Evolutionary conservation across 2,329 filamentous ascomycete species (phyloP).

Genomic region (Chaetomiaceae sp.): DNA sequence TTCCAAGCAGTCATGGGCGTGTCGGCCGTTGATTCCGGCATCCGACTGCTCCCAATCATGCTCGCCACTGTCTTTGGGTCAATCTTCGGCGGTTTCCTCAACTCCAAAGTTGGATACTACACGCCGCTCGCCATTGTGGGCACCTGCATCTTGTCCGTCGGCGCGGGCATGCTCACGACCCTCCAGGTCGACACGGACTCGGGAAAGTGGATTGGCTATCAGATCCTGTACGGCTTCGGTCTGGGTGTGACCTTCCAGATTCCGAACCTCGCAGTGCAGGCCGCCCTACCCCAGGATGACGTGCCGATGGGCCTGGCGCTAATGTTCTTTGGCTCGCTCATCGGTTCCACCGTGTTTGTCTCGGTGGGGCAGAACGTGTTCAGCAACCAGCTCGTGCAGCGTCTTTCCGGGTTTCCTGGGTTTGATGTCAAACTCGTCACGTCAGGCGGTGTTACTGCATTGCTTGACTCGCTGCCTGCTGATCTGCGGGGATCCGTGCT

Average conservation of each 20-base stretch:
- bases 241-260: constrained; percentile 37
- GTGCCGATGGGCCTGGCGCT: constrained; percentile 39
- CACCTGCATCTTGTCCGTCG: constrained; percentile 31
- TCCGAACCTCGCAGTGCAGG: constrained; percentile 36
- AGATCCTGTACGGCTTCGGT: constrained; percentile 36
- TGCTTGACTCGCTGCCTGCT: constrained; percentile 10
- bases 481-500: not conserved
- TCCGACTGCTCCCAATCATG: constrained; percentile 21
- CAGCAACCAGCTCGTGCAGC: constrained; percentile 30
- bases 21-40: constrained; percentile 19
- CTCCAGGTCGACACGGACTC: constrained; percentile 30
- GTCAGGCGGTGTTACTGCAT: constrained; percentile 7
- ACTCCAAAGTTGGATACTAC: constrained; percentile 20
- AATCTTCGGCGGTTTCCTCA: constrained; percentile 17
- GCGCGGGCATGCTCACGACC: constrained; percentile 35
- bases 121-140: constrained; percentile 23
- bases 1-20: constrained; percentile 34
- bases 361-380: constrained; percentile 41
- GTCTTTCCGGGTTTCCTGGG: constrained; percentile 7
- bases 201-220: constrained; percentile 34
- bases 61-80: constrained; percentile 15
- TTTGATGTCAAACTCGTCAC: constrained; percentile 2
- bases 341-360: constrained; percentile 43
- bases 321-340: constrained; percentile 36
- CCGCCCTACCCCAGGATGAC: constrained; percentile 35